Evolutionary conservation across 2,329 filamentous ascomycete species (phyloP).

Genomic region (Fusarium clavum): DNA sequence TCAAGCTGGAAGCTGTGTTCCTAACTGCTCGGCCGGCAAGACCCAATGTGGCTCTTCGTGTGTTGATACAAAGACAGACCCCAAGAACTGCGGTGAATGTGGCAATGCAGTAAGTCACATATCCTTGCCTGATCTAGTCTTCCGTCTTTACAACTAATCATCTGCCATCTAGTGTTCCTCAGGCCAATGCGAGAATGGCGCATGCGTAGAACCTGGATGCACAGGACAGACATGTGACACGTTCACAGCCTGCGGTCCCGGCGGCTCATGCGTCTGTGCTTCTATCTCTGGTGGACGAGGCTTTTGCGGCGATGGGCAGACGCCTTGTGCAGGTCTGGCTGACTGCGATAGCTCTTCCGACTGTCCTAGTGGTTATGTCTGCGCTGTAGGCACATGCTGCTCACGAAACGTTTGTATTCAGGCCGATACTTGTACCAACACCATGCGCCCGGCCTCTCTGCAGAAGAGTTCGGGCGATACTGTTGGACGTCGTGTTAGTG

Average conservation of each 20-base stretch:
- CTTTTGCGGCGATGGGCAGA: neutral
- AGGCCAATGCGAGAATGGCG: neutral
- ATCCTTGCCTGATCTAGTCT: neutral
- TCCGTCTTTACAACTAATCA: neutral
- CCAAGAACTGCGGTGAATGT: neutral
- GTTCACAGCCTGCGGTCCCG: neutral
- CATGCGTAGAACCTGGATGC: neutral
- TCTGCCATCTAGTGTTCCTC: neutral
- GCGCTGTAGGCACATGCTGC: neutral
- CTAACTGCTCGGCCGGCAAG: too few species aligned
- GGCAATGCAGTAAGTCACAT: neutral
- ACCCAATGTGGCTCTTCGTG: too few species aligned
- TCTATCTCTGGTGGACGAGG: neutral
- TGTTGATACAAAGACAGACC: too few species aligned
- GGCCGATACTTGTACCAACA: neutral
- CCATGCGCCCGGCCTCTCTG: too few species aligned
- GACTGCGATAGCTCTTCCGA: neutral
- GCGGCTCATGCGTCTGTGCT: neutral
- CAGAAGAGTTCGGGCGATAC: neutral
- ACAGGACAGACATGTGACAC: neutral
- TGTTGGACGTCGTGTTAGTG: neutral
- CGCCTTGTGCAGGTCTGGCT: neutral
- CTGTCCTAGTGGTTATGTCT: neutral
- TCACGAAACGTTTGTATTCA: neutral
- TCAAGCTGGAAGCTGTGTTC: too few species aligned